These are phyloP conservation scores for Pseudoneurospora amorphoporcata DNA, from an alignment of 495 filamentous ascomycete species.

Conservation along the genomic window DNA sequence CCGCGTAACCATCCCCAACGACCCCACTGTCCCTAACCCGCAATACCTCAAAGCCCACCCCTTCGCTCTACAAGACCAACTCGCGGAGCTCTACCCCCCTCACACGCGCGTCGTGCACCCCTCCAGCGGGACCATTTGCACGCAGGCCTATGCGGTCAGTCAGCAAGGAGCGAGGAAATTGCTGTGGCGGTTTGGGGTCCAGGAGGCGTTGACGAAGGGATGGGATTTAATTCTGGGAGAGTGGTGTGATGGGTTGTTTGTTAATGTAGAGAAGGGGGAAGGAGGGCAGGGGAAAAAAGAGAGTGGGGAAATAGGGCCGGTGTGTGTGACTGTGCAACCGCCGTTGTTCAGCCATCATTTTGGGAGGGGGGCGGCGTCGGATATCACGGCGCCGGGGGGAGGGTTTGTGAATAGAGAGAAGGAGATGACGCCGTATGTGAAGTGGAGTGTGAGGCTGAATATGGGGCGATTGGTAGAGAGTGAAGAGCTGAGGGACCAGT, in stretches of 20 bases:
- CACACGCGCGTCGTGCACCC: conserved; percentile 37
- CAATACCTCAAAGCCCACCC: conserved; percentile 34
- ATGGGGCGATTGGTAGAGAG: conserved; percentile 27
- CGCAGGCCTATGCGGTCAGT: conserved; percentile 37
- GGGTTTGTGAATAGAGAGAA: conserved; percentile 30
- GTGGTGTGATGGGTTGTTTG: conserved; percentile 31
- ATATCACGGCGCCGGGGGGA: conserved; percentile 35
- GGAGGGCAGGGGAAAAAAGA: neutral
- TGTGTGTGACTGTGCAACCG: conserved; percentile 36
- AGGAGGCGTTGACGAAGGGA: conserved; percentile 23
- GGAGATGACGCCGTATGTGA: conserved; percentile 35
- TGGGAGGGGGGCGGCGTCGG: conserved; percentile 25
- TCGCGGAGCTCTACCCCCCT: conserved; percentile 27
- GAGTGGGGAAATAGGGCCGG: conserved; percentile 5
- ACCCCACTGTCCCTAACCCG: conserved; percentile 29
- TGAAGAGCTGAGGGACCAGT: conserved; percentile 27
- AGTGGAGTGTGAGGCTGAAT: conserved; percentile 34
- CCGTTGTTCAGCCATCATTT: conserved; percentile 39
- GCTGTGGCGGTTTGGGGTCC: conserved; percentile 27
- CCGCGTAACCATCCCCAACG: conserved; percentile 22
- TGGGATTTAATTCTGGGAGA: conserved; percentile 38
- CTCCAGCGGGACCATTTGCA: conserved; percentile 30
- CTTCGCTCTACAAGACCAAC: conserved; percentile 29
- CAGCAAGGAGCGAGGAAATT: conserved; percentile 34
- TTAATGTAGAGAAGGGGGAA: neutral